Percentiles rank a stretch among this genome's conserved stretches.
phyloP scores from a whole-genome alignment of 1,284 basidiomycete species.

The Athelia psychrophila region DNA sequence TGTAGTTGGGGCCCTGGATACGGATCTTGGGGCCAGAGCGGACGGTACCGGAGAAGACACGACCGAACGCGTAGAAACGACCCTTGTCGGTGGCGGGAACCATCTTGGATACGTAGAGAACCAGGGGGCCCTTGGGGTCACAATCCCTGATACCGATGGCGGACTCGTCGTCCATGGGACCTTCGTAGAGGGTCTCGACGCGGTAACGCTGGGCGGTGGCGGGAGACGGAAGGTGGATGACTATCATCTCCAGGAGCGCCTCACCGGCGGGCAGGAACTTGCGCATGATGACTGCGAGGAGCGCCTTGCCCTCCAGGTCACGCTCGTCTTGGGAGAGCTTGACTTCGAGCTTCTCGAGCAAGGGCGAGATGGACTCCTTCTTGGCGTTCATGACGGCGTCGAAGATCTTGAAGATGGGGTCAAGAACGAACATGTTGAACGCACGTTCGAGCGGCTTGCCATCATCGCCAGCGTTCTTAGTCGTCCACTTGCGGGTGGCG shows the following conservation, averaged over 20 bases:
- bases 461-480: slow-evolving; percentile 74
- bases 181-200: slow-evolving; percentile 99
- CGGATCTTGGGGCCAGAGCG: slow-evolving; percentile 97
- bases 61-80: slow-evolving; percentile 99
- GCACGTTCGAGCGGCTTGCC: slow-evolving; percentile 91
- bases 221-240: slow-evolving; percentile 98
- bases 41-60: slow-evolving; percentile 99
- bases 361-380: slow-evolving; percentile 83
- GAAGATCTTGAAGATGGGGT: slow-evolving; percentile 99
- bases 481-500: slow-evolving; percentile 96
- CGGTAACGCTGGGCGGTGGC: slow-evolving; percentile 97
- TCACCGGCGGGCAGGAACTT: slow-evolving; percentile 99
- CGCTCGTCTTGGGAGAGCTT: slow-evolving; percentile 89
- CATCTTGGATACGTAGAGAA: slow-evolving; percentile 99
- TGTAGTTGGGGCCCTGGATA: slow-evolving; percentile 99
- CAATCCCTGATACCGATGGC: slow-evolving; percentile 99
- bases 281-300: slow-evolving; percentile 98
- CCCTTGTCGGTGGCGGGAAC: slow-evolving; percentile 99
- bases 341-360: slow-evolving; percentile 97
- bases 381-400: slow-evolving; percentile 99
- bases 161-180: slow-evolving; percentile 99
- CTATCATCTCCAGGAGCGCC: slow-evolving; percentile 99
- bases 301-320: slow-evolving; percentile 94
- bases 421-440: slow-evolving; percentile 96
- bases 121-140: slow-evolving; percentile 95